Conservation (phyloP, 1,139 yeast species). For the Scheffersomyces parashehatae region DNA sequence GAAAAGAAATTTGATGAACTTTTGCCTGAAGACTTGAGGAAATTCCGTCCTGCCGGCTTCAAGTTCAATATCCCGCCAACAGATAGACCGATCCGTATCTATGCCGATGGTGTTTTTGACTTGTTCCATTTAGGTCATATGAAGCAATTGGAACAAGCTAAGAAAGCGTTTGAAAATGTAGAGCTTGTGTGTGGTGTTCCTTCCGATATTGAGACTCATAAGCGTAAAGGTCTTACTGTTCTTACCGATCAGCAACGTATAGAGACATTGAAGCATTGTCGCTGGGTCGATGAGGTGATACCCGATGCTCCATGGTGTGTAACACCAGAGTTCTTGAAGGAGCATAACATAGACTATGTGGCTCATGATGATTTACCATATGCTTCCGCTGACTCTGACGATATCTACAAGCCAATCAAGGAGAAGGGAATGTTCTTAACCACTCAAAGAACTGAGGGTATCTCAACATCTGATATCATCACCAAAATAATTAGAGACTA, state of each 20-base stretch:
- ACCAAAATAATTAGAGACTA: slow-evolving; percentile 93
- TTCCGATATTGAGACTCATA: slow-evolving; percentile 86
- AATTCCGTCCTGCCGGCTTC: slow-evolving; percentile 71
- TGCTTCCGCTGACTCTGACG: slow-evolving; percentile 83
- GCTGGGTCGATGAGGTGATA: slow-evolving; percentile 96
- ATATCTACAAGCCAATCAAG: slow-evolving; percentile 89
- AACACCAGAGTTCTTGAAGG: slow-evolving; percentile 71
- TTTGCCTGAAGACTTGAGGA: slow-evolving; percentile 63
- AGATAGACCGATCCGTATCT: slow-evolving; percentile 84
- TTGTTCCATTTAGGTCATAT: slow-evolving; percentile 95
- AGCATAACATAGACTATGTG: slow-evolving; percentile 89
- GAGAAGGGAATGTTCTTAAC: slow-evolving; percentile 87
- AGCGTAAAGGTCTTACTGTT: slow-evolving; percentile 90
- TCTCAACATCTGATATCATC: slow-evolving; percentile 92
- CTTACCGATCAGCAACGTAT: slow-evolving; percentile 82
- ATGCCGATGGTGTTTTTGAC: slow-evolving; percentile 98
- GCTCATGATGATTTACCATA: slow-evolving; percentile 98
- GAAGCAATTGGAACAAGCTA: slow-evolving; percentile 93
- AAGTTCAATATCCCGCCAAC: slow-evolving; percentile 78
- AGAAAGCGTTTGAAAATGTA: slow-evolving; percentile 85
- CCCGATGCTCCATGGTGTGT: slow-evolving; percentile 97
- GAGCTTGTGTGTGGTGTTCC: slow-evolving; percentile 90
- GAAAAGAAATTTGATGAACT: slow-evolving; percentile 60
- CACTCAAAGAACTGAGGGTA: slow-evolving; percentile 95
- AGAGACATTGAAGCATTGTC: slow-evolving; percentile 86